Percentiles rank a stretch among this genome's conserved stretches.
These are phyloP conservation scores for Bonia amplexicaulis DNA, from an alignment of 176 grass and related monocot species.

Conservation along the genomic window DNA sequence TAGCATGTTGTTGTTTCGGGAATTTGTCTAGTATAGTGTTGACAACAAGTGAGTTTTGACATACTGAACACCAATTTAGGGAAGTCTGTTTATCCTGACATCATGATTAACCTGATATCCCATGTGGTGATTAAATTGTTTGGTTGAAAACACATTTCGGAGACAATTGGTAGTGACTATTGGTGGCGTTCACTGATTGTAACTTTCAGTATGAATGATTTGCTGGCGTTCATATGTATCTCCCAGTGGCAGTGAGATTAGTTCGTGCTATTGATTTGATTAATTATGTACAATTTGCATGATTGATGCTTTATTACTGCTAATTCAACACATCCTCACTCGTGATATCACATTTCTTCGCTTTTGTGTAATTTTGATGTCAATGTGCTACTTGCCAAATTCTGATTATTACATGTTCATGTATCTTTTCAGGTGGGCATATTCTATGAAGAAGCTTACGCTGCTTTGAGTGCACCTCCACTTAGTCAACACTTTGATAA, in stretches of 20 bases:
- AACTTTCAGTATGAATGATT: not conserved
- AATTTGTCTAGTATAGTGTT: not conserved
- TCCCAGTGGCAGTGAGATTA: not conserved
- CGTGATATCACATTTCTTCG: not conserved
- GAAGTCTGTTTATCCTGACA: not conserved
- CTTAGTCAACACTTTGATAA: slow-evolving; percentile 93
- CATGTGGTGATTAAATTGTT: not conserved
- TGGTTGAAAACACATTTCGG: not conserved
- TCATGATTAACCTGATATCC: not conserved
- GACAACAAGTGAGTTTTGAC: not conserved
- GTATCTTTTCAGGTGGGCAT: slow-evolving; percentile 71
- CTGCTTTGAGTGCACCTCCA: slow-evolving; percentile 53
- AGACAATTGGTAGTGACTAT: not conserved
- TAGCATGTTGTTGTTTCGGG: not conserved
- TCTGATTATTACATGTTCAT: not conserved
- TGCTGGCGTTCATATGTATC: not conserved
- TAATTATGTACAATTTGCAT: not conserved
- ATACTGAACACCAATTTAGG: not conserved
- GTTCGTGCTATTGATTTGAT: not conserved
- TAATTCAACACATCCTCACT: slow-evolving; percentile 4
- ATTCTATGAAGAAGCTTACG: slow-evolving; percentile 94
- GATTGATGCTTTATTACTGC: slow-evolving; percentile 2
- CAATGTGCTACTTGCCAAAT: slow-evolving; percentile 1
- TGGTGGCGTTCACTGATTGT: not conserved
- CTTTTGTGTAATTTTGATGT: not conserved